Conservation (phyloP, 768 basidiomycete species). For the Russula vinacea region DNA sequence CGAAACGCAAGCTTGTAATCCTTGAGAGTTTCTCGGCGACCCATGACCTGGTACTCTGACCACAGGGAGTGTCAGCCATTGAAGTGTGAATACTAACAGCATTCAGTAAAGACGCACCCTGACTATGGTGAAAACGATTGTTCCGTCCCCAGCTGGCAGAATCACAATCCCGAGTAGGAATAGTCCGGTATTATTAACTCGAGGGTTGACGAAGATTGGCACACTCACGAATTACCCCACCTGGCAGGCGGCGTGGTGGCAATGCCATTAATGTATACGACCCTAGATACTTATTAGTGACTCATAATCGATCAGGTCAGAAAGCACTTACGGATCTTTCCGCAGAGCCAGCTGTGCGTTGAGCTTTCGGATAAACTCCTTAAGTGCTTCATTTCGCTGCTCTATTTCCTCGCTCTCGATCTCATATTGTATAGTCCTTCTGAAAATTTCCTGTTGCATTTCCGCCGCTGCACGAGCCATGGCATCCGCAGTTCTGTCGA, state of each 20-base stretch:
- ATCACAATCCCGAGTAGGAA: not conserved
- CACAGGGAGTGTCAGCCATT: not conserved
- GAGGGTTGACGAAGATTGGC: not conserved
- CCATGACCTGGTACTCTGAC: constrained; percentile 20
- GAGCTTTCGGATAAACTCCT: constrained; percentile 13
- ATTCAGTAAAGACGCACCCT: constrained; percentile 1
- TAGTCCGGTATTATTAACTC: not conserved
- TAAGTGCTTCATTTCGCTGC: not conserved
- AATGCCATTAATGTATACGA: constrained; percentile 2
- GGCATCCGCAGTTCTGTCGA: constrained; percentile 10
- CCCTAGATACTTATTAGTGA: not conserved
- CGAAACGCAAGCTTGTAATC: constrained; percentile 1
- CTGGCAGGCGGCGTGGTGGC: not conserved
- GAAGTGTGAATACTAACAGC: not conserved
- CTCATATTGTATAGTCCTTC: constrained; percentile 5
- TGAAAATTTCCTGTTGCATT: constrained; percentile 16
- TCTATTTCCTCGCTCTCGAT: constrained; percentile 7
- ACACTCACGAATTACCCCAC: constrained; percentile 5
- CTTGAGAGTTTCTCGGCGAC: constrained; percentile 2
- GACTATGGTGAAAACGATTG: not conserved
- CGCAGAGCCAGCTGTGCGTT: not conserved
- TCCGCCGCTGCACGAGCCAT: constrained; percentile 5
- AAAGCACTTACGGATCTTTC: constrained; percentile 12
- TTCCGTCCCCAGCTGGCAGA: not conserved
- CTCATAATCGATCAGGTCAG: not conserved